Evolutionary conservation across 2,329 filamentous ascomycete genomes (phyloP).

Genomic region (Exophiala sp.): DNA sequence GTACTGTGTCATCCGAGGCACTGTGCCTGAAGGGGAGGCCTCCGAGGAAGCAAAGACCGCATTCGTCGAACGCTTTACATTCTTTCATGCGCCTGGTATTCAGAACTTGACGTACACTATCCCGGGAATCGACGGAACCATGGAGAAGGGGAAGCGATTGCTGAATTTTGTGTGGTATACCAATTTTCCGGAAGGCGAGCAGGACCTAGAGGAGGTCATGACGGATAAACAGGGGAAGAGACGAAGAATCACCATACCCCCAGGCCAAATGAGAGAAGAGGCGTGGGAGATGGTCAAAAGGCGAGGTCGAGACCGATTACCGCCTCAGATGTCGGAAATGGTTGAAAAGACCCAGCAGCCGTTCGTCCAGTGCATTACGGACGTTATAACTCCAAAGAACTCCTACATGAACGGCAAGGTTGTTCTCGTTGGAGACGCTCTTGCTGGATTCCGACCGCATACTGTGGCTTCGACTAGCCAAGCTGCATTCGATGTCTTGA

Average conservation of each 20-base stretch:
- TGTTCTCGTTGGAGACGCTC: constrained; percentile 32
- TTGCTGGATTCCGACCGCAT: constrained; percentile 31
- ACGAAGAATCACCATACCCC: constrained; percentile 31
- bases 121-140: constrained; percentile 29
- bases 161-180: constrained; percentile 33
- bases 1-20: constrained; percentile 45
- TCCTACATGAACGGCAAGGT: constrained; percentile 29
- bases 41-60: constrained; percentile 31
- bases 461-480: constrained; percentile 30
- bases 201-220: constrained; percentile 28
- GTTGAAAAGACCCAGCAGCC: constrained; percentile 28
- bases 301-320: constrained; percentile 22
- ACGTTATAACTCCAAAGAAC: constrained; percentile 26
- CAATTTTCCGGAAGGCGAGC: constrained; percentile 21
- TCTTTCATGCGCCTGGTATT: constrained; percentile 20
- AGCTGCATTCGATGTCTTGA: constrained; percentile 27
- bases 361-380: constrained; percentile 31
- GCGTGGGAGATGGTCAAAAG: constrained; percentile 30
- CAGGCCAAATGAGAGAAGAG: constrained; percentile 29
- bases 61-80: constrained; percentile 22
- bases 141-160: constrained; percentile 25
- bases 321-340: constrained; percentile 28
- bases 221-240: constrained; percentile 30
- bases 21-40: constrained; percentile 39
- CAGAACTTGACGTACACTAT: constrained; percentile 31